Evolutionary conservation across 176 grass and related monocot species (phyloP).

Genomic region (Ensete glaucum): DNA sequence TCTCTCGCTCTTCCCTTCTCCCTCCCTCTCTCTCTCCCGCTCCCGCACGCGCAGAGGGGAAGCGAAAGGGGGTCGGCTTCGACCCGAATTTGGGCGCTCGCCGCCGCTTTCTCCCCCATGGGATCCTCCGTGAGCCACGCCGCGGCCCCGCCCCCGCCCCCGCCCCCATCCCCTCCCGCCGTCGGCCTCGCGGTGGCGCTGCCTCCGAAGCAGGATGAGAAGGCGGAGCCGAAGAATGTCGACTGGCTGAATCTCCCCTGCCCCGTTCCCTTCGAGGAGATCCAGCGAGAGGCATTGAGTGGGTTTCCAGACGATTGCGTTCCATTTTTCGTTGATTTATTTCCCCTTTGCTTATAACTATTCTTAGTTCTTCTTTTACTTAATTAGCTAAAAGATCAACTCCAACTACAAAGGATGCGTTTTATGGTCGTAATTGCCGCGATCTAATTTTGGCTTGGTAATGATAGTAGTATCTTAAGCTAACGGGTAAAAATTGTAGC

Average conservation of each 20-base stretch:
- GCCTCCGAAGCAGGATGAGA: constrained; percentile 7
- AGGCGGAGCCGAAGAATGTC: constrained; percentile 41
- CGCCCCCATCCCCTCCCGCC: too few relatives aligned
- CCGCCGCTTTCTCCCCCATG: background rate
- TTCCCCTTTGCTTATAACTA: background rate
- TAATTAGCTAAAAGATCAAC: too few relatives aligned
- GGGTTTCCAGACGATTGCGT: constrained; percentile 18
- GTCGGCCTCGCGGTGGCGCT: background rate
- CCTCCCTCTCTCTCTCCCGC: too few relatives aligned
- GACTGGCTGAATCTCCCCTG: constrained; percentile 67
- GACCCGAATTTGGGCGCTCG: too few relatives aligned
- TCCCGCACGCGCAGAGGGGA: too few relatives aligned
- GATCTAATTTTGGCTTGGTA: too few relatives aligned
- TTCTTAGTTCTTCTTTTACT: background rate
- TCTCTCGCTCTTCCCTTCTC: too few relatives aligned
- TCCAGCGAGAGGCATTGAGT: constrained; percentile 60
- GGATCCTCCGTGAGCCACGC: background rate
- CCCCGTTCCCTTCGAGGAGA: constrained; percentile 50
- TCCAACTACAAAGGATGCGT: too few relatives aligned
- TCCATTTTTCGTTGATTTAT: background rate
- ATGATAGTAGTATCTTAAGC: too few relatives aligned
- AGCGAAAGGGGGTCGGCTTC: too few relatives aligned
- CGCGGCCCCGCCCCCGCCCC: background rate
- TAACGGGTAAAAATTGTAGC: too few relatives aligned
- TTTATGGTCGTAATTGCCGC: too few relatives aligned